Conservation (phyloP, 352 stramenopile species). For the Globisporangium emineosum region DNA sequence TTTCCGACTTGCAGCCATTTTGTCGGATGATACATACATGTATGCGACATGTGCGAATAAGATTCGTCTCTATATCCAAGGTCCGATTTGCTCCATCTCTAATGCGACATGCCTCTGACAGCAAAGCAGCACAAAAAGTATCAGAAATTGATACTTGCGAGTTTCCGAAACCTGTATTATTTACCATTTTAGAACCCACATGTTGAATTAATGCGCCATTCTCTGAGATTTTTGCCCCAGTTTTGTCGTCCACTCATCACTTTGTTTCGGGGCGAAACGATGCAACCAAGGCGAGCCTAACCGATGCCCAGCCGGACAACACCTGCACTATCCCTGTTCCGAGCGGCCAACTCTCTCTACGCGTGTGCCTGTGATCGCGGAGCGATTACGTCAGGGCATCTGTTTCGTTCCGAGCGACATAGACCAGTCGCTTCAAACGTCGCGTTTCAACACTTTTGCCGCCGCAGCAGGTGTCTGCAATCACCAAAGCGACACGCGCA, state of each 20-base stretch:
- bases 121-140: background rate
- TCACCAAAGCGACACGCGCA: background rate
- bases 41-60: background rate
- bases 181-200: too few species aligned
- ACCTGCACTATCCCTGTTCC: background rate
- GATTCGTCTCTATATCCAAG: background rate
- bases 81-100: background rate
- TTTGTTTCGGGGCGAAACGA: background rate
- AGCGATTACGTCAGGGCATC: slow-evolving; percentile 8
- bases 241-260: background rate
- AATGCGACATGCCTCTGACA: background rate
- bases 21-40: background rate
- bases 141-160: too few species aligned
- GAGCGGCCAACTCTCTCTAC: background rate
- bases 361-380: background rate
- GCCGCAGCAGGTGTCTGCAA: too few species aligned
- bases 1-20: background rate
- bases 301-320: background rate
- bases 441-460: too few species aligned
- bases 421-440: background rate
- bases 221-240: background rate
- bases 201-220: too few species aligned
- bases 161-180: too few species aligned
- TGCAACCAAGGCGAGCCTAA: slow-evolving; percentile 1
- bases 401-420: slow-evolving; percentile 2